A percentile compares a stretch with the other conserved stretches of the same genome.
phyloP scores from a whole-genome alignment of 179 eudicot species.

The Beta corolliflora region DNA sequence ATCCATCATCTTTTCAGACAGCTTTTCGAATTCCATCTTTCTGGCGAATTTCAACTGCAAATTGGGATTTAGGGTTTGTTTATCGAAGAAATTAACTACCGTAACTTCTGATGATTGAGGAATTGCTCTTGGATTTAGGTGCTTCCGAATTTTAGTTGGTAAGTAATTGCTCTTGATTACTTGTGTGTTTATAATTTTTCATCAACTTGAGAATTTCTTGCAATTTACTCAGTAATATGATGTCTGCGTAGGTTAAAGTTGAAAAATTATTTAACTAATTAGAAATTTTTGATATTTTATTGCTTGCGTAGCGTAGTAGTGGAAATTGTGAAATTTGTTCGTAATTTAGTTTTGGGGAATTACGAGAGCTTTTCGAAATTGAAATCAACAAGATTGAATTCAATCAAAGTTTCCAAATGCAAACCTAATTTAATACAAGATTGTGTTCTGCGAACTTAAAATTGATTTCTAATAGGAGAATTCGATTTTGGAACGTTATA shows the following conservation, averaged over 20 bases:
- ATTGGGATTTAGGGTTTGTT: not conserved
- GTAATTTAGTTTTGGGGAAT: not conserved
- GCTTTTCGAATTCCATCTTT: not conserved
- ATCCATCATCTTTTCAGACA: not conserved
- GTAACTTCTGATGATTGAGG: not conserved
- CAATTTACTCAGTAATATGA: not conserved
- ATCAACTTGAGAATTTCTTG: not conserved
- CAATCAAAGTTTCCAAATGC: no score
- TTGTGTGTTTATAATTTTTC: not conserved
- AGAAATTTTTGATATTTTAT: no score
- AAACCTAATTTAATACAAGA: not conserved
- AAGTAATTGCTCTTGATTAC: not conserved
- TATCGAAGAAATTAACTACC: not conserved
- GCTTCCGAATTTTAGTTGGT: not conserved
- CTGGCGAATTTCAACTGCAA: not conserved
- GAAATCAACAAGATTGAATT: not conserved
- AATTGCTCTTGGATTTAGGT: not conserved
- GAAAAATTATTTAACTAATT: not conserved
- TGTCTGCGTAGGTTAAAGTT: not conserved
- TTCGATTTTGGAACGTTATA: not conserved
- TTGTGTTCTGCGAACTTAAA: not conserved
- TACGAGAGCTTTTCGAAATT: not conserved
- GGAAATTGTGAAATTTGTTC: not conserved
- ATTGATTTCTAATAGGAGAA: not conserved
- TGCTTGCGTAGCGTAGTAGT: not conserved